phyloP scores from a whole-genome alignment of 495 filamentous ascomycete genomes.

The Pseudoneurospora amorphoporcata region DNA sequence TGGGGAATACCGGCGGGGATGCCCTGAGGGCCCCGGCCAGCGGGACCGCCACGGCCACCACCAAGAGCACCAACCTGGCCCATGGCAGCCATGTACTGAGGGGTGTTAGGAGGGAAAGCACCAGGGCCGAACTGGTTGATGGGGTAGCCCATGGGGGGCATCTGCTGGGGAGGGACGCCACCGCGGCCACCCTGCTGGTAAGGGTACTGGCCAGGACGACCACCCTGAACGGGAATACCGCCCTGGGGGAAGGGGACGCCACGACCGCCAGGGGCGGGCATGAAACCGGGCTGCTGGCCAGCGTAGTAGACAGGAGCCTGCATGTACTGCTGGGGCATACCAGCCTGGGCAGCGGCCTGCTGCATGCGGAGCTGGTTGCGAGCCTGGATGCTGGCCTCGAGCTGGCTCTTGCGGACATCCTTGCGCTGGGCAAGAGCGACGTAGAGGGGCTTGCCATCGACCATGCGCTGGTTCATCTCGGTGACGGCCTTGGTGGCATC shows the following conservation, averaged over 20 bases:
- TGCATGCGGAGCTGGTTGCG: slow-evolving; percentile 97
- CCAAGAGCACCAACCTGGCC: slow-evolving; percentile 54
- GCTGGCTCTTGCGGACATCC: slow-evolving; percentile 96
- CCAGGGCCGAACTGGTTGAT: slow-evolving; percentile 66
- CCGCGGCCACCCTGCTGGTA: slow-evolving; percentile 77
- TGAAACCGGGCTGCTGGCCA: slow-evolving; percentile 67
- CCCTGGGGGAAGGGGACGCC: slow-evolving; percentile 82
- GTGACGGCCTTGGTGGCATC: slow-evolving; percentile 98
- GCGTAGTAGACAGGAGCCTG: slow-evolving; percentile 81
- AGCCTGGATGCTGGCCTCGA: slow-evolving; percentile 98
- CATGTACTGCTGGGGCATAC: slow-evolving; percentile 79
- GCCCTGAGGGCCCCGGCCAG: slow-evolving; percentile 63
- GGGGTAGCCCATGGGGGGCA: slow-evolving; percentile 71
- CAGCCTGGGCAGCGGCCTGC: slow-evolving; percentile 87
- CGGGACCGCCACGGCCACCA: slow-evolving; percentile 60
- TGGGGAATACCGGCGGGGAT: slow-evolving; percentile 57
- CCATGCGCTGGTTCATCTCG: slow-evolving; percentile 99
- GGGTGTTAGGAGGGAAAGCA: slow-evolving; percentile 36
- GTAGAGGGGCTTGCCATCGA: slow-evolving; percentile 93
- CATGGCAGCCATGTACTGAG: slow-evolving; percentile 51
- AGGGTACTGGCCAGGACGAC: slow-evolving; percentile 76
- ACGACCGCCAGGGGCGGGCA: slow-evolving; percentile 63
- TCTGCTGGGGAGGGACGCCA: slow-evolving; percentile 61
- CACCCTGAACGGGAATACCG: slow-evolving; percentile 73
- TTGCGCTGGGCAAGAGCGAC: slow-evolving; percentile 98